Percentiles rank a stretch among this genome's conserved stretches.
phyloP scores from a whole-genome alignment of 2,329 filamentous ascomycete genomes.

The Meredithiella fracta region DNA sequence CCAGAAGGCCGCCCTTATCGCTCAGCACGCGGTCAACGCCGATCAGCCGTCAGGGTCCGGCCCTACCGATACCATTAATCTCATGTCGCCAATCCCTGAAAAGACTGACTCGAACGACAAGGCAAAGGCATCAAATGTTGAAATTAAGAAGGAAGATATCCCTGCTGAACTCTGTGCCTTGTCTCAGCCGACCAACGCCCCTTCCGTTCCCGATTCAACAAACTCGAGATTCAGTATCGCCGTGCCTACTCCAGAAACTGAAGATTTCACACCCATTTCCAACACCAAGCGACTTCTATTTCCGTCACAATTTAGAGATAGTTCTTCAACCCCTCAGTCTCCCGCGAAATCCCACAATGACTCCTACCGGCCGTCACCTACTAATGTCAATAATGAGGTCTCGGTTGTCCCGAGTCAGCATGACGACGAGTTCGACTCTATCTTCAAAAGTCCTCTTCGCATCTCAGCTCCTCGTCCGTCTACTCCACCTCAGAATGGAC shows the following conservation, averaged over 20 bases:
- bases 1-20: conserved; percentile 25
- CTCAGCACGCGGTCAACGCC: conserved; percentile 24
- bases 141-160: background rate
- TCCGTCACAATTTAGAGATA: conserved; percentile 46
- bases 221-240: conserved; percentile 1
- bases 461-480: conserved; percentile 22
- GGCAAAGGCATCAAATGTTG: background rate
- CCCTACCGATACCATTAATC: conserved; percentile 31
- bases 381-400: conserved; percentile 27
- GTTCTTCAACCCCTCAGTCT: conserved; percentile 19
- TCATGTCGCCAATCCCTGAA: conserved; percentile 9
- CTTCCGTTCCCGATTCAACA: conserved; percentile 14
- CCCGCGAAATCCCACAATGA: background rate
- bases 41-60: conserved; percentile 40
- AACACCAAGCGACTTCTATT: conserved; percentile 56
- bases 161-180: background rate
- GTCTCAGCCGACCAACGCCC: conserved; percentile 4
- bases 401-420: conserved; percentile 21
- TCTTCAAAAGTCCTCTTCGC: conserved; percentile 45
- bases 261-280: conserved; percentile 24
- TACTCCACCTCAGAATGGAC: conserved; percentile 33
- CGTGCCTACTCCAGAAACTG: conserved; percentile 7
- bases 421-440: conserved; percentile 33
- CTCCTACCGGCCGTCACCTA: conserved; percentile 27
- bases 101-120: conserved; percentile 1